Conservation (phyloP, 495 filamentous ascomycete species). For the Penicillium daleae region DNA sequence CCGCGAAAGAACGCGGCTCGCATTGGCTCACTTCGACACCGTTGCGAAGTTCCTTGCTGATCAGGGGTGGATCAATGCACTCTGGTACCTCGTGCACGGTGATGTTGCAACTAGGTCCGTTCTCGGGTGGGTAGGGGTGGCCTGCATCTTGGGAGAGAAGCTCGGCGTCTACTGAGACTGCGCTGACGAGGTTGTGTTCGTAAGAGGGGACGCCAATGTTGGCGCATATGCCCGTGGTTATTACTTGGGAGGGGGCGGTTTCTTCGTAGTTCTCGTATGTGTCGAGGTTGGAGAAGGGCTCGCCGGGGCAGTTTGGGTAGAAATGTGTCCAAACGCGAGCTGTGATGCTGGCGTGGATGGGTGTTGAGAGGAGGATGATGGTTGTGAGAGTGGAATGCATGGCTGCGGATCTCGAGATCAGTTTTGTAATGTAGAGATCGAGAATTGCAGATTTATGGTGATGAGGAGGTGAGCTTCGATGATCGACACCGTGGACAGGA, state of each 20-base stretch:
- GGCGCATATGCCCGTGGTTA: conserved; percentile 35
- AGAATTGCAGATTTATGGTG: background rate
- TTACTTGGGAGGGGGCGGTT: conserved; percentile 29
- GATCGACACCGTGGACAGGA: background rate
- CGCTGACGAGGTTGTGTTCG: conserved; percentile 31
- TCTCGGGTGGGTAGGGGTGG: conserved; percentile 19
- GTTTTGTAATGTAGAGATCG: background rate
- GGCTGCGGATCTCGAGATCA: conserved; percentile 3
- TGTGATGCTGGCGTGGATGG: conserved; percentile 31
- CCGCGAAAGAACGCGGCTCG: conserved; percentile 26
- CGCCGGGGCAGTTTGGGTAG: conserved; percentile 40
- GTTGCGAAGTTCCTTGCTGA: conserved; percentile 28
- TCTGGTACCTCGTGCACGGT: conserved; percentile 43
- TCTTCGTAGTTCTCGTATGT: conserved; percentile 35
- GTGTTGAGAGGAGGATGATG: conserved; percentile 31
- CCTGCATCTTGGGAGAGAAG: conserved; percentile 24
- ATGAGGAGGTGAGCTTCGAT: background rate
- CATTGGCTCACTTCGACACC: conserved; percentile 37
- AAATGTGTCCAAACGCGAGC: conserved; percentile 43
- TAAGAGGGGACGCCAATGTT: conserved; percentile 36
- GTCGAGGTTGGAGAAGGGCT: conserved; percentile 28
- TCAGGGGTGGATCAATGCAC: conserved; percentile 39
- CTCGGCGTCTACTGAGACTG: conserved; percentile 40
- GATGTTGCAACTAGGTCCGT: conserved; percentile 35
- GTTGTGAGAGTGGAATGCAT: conserved; percentile 30